phyloP scores from a whole-genome alignment of 192 early-diverging fungal species.

The Funneliformis mosseae region DNA sequence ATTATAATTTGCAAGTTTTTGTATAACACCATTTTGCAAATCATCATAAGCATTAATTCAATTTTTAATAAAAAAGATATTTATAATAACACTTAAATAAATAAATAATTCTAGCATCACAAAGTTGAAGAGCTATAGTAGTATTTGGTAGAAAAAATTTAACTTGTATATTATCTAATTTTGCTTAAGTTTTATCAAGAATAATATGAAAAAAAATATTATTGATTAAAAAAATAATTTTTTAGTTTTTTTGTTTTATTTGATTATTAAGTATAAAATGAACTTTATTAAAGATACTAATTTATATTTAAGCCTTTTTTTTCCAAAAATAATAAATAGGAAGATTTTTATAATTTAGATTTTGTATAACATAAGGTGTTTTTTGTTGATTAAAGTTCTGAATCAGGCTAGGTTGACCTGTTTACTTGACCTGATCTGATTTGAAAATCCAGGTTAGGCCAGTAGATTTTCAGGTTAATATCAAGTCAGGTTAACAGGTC shows the following conservation, averaged over 20 bases:
- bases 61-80: constrained; percentile 18
- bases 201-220: constrained; percentile 13
- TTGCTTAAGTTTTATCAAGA: constrained; percentile 14
- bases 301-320: too few relatives aligned
- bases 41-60: not conserved
- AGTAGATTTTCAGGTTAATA: too few relatives aligned
- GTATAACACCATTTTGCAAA: not conserved
- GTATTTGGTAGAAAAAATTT: constrained; percentile 24
- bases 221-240: constrained; percentile 18
- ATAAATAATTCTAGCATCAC: constrained; percentile 5
- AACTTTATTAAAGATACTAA: too few relatives aligned
- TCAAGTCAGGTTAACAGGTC: too few relatives aligned
- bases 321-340: too few relatives aligned
- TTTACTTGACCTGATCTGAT: too few relatives aligned
- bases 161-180: constrained; percentile 13
- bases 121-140: constrained; percentile 8
- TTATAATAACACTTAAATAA: constrained; percentile 18
- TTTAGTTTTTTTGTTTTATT: constrained; percentile 15
- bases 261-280: constrained; percentile 6
- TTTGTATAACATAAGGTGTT: too few relatives aligned
- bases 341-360: too few relatives aligned
- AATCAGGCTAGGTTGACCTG: too few relatives aligned
- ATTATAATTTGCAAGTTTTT: too few relatives aligned
- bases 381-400: too few relatives aligned
- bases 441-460: too few relatives aligned